Base-by-base conservation (phyloP, 805 yeast species). In the Metschnikowia peoriensis region DNA sequence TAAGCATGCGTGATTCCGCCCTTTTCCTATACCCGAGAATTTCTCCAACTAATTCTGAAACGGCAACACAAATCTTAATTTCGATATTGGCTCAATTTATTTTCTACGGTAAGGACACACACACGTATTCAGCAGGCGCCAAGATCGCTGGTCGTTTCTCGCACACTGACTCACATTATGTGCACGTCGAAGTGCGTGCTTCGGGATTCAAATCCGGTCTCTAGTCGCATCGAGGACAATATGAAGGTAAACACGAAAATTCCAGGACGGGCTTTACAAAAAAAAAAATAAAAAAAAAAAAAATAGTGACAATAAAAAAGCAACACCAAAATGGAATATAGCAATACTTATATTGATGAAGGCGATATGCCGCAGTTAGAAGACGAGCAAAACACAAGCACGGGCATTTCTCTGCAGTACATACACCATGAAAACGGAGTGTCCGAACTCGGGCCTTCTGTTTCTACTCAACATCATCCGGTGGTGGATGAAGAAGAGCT, bases 401-500 rank as follows among this genome's bases (percentile, higher is more conserved):
- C 58, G 28, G 50, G 50, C 29, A 64, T 55, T n/a, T 61, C 59
- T 40, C 64, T 58, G 51, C 60, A 55, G 39, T 57, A 49, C 38
- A 41, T 46, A 7, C 48, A 17, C 41, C 46, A 49, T 35, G 57
- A 55, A 7, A n/a, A 43, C 17, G 48, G 46, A 17, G 51, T 42
- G 39, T 41, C 48, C 44, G 54, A 41, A 14, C 51, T 47, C 45
- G 53, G 49, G 22, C 39, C 27, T 29, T 40, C 41, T 32, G n/a
- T 38, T 4, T 46, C 35, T 10, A 9, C 48, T 4, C 54, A 46
- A 28, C 54, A 49, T 38, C 58, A 49, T 17, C 59, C 55, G 6
- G 53, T 70, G 6, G 79, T 72, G 22, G 76, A 70, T 39, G 76
- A 72, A 47, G 77, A 69, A 15, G 78, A 73, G 51, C 62, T 72